Conservation (phyloP, 345 rosid genomes). For the Durio zibethinus region DNA sequence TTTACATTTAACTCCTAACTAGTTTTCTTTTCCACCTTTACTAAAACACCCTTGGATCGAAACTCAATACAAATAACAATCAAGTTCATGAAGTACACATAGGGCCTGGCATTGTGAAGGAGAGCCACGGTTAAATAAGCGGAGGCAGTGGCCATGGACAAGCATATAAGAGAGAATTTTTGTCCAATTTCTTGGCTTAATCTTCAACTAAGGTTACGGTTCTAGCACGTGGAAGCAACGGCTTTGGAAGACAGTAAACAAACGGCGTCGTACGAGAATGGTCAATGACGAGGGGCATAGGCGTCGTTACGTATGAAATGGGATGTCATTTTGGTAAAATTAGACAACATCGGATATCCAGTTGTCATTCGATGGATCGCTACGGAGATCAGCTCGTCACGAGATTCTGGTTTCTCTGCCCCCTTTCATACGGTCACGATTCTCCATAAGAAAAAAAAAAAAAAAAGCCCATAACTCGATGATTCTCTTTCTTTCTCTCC, state of each 20-base stretch:
- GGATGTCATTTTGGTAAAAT: slow-evolving; percentile 4
- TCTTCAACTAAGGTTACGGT: not conserved
- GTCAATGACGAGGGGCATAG: not conserved
- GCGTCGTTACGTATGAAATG: not conserved
- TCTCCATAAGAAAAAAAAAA: slow-evolving; percentile 6
- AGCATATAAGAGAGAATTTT: not conserved
- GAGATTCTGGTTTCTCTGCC: slow-evolving; percentile 18
- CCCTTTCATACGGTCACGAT: slow-evolving; percentile 9
- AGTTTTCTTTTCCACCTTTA: no score
- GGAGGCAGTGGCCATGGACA: not conserved
- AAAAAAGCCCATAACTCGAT: not conserved
- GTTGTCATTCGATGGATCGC: not conserved
- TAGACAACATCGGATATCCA: not conserved
- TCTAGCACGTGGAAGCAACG: not conserved
- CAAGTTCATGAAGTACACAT: no score
- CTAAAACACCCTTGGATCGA: no score
- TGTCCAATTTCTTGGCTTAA: not conserved
- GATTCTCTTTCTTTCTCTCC: not conserved
- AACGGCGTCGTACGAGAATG: not conserved
- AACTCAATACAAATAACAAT: no score
- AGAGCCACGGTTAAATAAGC: no score
- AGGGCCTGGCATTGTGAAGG: no score
- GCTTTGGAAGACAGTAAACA: not conserved
- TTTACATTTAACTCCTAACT: no score
- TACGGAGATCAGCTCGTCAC: slow-evolving; percentile 13